Conservation (phyloP, 768 basidiomycete species). For the Chiua virens region DNA sequence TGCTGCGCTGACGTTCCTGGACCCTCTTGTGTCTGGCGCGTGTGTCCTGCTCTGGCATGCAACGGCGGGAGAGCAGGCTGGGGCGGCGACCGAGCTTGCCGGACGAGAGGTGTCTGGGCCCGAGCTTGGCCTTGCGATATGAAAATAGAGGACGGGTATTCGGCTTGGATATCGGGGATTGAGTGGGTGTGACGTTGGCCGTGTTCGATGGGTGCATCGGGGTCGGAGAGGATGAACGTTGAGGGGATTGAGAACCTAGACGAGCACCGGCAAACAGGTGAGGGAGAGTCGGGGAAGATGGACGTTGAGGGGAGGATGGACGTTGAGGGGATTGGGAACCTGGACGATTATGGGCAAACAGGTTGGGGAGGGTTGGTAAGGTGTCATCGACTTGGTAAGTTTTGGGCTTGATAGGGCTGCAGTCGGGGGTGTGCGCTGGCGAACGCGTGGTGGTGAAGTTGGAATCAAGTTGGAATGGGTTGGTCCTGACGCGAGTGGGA, state of each 20-base stretch:
- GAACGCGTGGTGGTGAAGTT: slow-evolving; percentile 11
- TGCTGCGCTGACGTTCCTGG: too few species aligned
- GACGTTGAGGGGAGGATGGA: neutral
- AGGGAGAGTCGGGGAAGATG: too few species aligned
- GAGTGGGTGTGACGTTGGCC: neutral
- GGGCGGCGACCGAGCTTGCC: neutral
- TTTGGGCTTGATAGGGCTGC: slow-evolving; percentile 14
- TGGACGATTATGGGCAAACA: neutral
- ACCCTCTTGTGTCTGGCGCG: too few species aligned
- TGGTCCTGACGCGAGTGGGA: slow-evolving; percentile 30
- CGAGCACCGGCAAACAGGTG: neutral
- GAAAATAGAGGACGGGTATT: neutral
- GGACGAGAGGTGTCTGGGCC: slow-evolving; percentile 19
- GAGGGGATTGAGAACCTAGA: neutral
- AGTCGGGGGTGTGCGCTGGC: slow-evolving; percentile 15
- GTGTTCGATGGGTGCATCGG: neutral
- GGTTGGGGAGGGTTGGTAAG: too few species aligned
- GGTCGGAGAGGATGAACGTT: neutral
- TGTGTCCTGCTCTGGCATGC: neutral
- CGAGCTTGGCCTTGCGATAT: slow-evolving; percentile 12
- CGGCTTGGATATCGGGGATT: neutral
- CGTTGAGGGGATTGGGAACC: neutral
- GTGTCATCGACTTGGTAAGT: slow-evolving; percentile 1
- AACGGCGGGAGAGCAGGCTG: neutral
- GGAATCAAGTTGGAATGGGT: slow-evolving; percentile 16